phyloP scores from a whole-genome alignment of 805 yeast species.

The Sungouiozyma ichnusensis region DNA sequence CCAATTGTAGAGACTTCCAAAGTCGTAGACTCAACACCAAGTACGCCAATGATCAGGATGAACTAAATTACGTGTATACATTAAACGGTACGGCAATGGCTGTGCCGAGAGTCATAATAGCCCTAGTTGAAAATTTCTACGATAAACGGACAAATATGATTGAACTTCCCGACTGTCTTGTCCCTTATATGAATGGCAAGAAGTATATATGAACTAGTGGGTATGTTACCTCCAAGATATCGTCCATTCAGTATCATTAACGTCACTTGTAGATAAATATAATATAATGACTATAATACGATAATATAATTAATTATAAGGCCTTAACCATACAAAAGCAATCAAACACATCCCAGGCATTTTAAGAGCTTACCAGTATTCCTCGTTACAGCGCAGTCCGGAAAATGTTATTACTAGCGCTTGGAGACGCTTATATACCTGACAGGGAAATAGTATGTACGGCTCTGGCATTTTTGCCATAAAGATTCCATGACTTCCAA shows the following conservation, averaged over 20 bases:
- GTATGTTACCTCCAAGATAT: background rate
- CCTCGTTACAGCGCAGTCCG: background rate
- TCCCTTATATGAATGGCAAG: slow-evolving; percentile 63
- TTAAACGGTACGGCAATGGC: slow-evolving; percentile 95
- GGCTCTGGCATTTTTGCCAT: background rate
- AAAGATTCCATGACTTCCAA: background rate
- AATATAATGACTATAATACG: no score
- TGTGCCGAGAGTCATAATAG: slow-evolving; percentile 80
- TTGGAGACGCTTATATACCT: slow-evolving; percentile 88
- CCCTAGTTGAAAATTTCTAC: slow-evolving; percentile 79
- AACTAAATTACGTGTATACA: slow-evolving; percentile 54
- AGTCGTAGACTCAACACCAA: slow-evolving; percentile 70
- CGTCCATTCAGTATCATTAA: no score
- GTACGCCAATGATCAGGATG: slow-evolving; percentile 32
- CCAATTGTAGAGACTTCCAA: slow-evolving; percentile 90
- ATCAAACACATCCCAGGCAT: no score
- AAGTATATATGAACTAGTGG: slow-evolving; percentile 16
- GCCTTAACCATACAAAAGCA: no score
- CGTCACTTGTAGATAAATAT: no score
- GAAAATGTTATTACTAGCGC: slow-evolving; percentile 60
- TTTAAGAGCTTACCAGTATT: no score
- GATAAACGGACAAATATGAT: slow-evolving; percentile 46
- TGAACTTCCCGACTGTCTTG: slow-evolving; percentile 55
- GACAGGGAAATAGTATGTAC: slow-evolving; percentile 58
- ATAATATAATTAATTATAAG: no score